Base-by-base conservation (phyloP, 306 rosid species). In the Cicer cuneatum region DNA sequence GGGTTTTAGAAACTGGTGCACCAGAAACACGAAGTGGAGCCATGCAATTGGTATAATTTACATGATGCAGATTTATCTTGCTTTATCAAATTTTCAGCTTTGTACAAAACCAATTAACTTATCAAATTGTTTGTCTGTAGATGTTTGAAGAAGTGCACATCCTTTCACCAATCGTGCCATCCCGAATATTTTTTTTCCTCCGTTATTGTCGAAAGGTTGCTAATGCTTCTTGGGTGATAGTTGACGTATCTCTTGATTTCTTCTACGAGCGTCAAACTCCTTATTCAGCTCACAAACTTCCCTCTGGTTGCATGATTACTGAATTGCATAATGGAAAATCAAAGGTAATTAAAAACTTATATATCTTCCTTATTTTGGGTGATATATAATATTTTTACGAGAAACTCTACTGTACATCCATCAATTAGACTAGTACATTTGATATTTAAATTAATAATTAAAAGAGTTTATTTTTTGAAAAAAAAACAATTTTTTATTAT, bases 231-330 rank as follows among this genome's bases (percentile, higher is more conserved):
- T 88, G 96, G 96, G 72, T 67, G 0, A 82, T 90, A 41, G 79
- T 45, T 39, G 85, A 90, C 57, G 87, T 90, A 37, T 85, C 93
- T 2, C 77, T 78, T 47, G 86, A 90, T 66, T 65, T 15, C 53
- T 54, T 74, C 1, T 57, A 29, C 6, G 49, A 45, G 2, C 49
- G 49, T 11, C 1, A 45, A 10, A 11, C 12, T 45, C 6, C n/a
- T 4, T 3, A 45, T 45, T 13, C 49, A 0, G 13, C 49, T 10
- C 12, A 45, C 7, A 45, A 45, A 45, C 49, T 45, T 45, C 94
- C 92, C 52, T 89, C 94, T 6, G 93, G 97, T 0, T 87, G 88
- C 80, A 49, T 89, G 78, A 84, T 91, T 59, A 69, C 81, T 46
- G 86, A 91, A 35, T n/a, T 81, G 80, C 33, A 79, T 5, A 68